These are phyloP conservation scores for Aphanomyces astaci DNA, from an alignment of 352 stramenopile species.

Conservation along the genomic window DNA sequence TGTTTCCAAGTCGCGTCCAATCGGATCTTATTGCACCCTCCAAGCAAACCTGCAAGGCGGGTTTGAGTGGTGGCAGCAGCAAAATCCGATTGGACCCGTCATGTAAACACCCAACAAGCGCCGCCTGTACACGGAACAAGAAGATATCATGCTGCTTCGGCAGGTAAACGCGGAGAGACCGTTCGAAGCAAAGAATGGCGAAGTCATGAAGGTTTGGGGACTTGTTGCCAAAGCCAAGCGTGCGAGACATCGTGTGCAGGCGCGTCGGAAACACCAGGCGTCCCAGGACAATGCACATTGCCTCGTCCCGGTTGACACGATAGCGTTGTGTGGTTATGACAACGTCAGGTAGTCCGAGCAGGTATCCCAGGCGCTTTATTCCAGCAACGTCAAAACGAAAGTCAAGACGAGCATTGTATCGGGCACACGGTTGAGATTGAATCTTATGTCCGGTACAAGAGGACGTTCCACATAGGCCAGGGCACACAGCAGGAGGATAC, in stretches of 20 bases:
- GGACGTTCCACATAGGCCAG: background rate
- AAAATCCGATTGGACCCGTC: too few relatives aligned
- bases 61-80: too few relatives aligned
- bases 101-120: background rate
- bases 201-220: background rate
- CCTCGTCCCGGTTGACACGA: background rate
- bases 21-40: too few relatives aligned
- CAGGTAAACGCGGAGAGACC: background rate
- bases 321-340: background rate
- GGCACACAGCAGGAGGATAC: background rate
- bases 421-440: background rate
- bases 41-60: too few relatives aligned
- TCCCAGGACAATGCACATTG: constrained; percentile 19
- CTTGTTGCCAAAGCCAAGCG: constrained; percentile 5
- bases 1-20: too few relatives aligned
- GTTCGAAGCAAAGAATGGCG: background rate
- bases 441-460: background rate
- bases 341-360: background rate
- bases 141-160: too few relatives aligned
- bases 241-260: constrained; percentile 4
- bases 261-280: background rate
- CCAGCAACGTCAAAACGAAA: background rate
- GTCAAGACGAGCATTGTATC: background rate
- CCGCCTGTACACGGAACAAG: background rate
- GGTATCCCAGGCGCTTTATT: background rate